phyloP scores from a whole-genome alignment of 2,329 filamentous ascomycete genomes.

The Blastomyces gilchristii region DNA sequence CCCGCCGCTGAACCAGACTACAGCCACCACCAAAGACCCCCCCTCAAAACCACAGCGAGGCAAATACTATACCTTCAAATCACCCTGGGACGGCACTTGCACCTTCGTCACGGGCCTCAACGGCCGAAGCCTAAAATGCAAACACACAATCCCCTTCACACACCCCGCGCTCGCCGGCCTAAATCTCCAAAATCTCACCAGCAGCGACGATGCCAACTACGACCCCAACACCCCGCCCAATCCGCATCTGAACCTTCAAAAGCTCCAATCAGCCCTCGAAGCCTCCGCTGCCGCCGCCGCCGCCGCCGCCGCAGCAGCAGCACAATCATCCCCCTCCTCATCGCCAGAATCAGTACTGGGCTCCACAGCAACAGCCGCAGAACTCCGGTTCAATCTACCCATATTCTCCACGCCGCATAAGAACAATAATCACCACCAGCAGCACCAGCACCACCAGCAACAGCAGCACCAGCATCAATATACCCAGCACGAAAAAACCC shows the following conservation, averaged over 20 bases:
- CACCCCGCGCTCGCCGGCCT: neutral
- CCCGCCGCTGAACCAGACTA: neutral
- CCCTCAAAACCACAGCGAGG: neutral
- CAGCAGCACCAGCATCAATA: neutral
- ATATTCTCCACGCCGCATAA: constrained; percentile 31
- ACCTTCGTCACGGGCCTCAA: constrained; percentile 71
- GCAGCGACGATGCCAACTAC: neutral
- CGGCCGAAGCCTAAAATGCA: constrained; percentile 64
- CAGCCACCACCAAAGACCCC: constrained; percentile 6
- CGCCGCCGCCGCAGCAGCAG: neutral
- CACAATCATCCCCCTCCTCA: neutral
- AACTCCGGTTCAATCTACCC: constrained; percentile 83
- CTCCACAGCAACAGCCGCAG: constrained; percentile 54
- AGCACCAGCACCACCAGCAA: constrained; percentile 15
- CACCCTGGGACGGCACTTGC: constrained; percentile 79
- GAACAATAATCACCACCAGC: constrained; percentile 11
- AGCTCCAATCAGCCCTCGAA: neutral
- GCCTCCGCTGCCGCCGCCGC: neutral
- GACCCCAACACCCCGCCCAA: neutral
- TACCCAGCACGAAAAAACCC: neutral
- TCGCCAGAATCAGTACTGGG: neutral
- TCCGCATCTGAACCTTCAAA: neutral
- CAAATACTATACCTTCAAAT: constrained; percentile 60
- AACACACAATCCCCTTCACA: constrained; percentile 44
- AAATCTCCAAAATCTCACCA: neutral